A percentile compares a stretch with the other conserved stretches of the same genome.
Conservation (phyloP, 2,329 filamentous ascomycete species). For the Fusarium pilosicola region DNA sequence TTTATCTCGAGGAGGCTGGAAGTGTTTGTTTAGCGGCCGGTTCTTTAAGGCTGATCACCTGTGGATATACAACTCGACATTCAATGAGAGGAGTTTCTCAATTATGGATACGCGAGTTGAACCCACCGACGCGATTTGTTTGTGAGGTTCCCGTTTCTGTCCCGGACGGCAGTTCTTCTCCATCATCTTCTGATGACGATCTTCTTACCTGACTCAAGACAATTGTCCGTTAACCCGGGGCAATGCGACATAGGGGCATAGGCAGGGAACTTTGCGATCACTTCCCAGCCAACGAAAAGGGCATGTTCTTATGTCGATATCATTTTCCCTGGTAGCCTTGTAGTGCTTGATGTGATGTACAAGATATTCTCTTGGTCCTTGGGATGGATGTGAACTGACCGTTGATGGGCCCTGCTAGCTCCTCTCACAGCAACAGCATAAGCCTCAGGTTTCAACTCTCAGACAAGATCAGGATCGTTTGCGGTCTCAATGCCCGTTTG, state of each 20-base stretch:
- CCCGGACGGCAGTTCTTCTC: background rate
- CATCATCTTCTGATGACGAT: constrained; percentile 16
- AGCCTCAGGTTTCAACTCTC: background rate
- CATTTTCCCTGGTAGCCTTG: background rate
- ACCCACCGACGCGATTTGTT: background rate
- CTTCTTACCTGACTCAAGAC: constrained; percentile 24
- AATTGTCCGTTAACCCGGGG: background rate
- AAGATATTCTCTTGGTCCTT: background rate
- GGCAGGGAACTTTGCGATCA: constrained; percentile 7
- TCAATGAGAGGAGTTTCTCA: background rate
- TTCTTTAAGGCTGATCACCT: constrained; percentile 5
- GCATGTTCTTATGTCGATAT: background rate
- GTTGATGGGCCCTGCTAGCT: background rate
- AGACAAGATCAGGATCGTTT: constrained; percentile 12
- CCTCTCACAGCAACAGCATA: background rate
- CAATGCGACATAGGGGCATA: background rate
- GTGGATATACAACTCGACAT: constrained; percentile 1
- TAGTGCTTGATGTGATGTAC: background rate
- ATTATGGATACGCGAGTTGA: background rate
- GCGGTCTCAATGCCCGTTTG: constrained; percentile 11
- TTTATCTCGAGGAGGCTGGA: constrained; percentile 8
- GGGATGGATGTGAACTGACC: background rate
- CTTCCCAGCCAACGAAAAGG: background rate
- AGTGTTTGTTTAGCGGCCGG: constrained; percentile 2
- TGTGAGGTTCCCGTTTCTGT: background rate